Evolutionary conservation across 495 filamentous ascomycete genomes (phyloP).

Genomic region (Xylaria telfairii): DNA sequence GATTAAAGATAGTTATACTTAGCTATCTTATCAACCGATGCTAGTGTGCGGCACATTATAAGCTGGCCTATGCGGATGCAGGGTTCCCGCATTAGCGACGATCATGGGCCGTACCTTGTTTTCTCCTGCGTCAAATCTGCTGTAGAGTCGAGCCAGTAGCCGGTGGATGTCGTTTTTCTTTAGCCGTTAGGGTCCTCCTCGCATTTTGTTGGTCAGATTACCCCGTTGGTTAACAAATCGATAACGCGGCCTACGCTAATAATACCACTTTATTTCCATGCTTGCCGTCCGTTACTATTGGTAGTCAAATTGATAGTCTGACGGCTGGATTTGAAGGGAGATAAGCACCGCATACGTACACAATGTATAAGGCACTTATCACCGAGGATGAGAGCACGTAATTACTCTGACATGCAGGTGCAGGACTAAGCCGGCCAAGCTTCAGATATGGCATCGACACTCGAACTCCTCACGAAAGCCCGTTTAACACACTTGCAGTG

Average conservation of each 20-base stretch:
- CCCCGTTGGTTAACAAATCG: background rate
- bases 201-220: background rate
- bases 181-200: background rate
- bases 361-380: background rate
- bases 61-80: background rate
- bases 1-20: background rate
- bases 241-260: background rate
- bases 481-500: background rate
- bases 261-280: background rate
- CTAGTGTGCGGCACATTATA: background rate
- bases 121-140: background rate
- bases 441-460: background rate
- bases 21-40: background rate
- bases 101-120: background rate
- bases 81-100: conserved; percentile 17
- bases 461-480: background rate
- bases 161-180: too few relatives aligned
- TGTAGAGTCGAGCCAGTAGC: too few relatives aligned
- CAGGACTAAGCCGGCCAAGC: background rate
- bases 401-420: background rate
- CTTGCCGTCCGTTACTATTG: background rate
- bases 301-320: background rate
- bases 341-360: background rate
- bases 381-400: background rate
- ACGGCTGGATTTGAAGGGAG: background rate